Evolutionary conservation across 2,329 filamentous ascomycete species (phyloP), one percentile per base, ranked within the genome.

Genomic region (Nakataea oryzae): DNA sequence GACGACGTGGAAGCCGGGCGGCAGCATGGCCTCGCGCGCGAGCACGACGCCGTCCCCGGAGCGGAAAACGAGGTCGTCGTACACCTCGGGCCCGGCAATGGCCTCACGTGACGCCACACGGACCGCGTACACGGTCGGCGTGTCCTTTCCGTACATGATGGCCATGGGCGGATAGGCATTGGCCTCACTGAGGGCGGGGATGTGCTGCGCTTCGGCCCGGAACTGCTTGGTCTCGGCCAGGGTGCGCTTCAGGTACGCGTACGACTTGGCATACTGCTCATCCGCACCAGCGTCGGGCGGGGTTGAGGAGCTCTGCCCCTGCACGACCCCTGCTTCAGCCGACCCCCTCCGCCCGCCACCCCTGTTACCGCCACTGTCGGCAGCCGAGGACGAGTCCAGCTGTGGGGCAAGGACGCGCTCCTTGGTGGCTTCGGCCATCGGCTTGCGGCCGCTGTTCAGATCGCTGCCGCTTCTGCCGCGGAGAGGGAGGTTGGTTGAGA

Each of bases 11-110:
- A 96, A 97, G 0, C 92, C 92, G 2, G 83, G 76, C 0, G 93
- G 93, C 56, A 96, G 74, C 90, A 96, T 93, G 0, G 92, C 89
- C 64, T 93, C 90, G 60, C 85, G 85, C 0, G 93, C 90, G 8
- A 97, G 81, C 62, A 93, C 91, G 0, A 97, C 93, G 0, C 93
- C 93, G 71, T 97, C 93, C 2, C 93, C 92, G 27, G 87, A 88
- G 0, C 89, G 88, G 75, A 97, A 97, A 0, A 91, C 84, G 2
- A 97, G 79, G 67, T 96, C 88, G 66, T 96, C 91, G 71, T 96
- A 97, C 0, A 86, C 87, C 0, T 85, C 78, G 64, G 86, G 85
- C 12, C 50, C 30, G 59, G 86, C 83, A 66, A 97, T 96, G 0
- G 82, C 86, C 61, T 93, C 91, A 3, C 82, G 79, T 2, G 85